Evolutionary conservation across 352 stramenopile species (phyloP).

Genomic region (Phytopythium kandeliae): DNA sequence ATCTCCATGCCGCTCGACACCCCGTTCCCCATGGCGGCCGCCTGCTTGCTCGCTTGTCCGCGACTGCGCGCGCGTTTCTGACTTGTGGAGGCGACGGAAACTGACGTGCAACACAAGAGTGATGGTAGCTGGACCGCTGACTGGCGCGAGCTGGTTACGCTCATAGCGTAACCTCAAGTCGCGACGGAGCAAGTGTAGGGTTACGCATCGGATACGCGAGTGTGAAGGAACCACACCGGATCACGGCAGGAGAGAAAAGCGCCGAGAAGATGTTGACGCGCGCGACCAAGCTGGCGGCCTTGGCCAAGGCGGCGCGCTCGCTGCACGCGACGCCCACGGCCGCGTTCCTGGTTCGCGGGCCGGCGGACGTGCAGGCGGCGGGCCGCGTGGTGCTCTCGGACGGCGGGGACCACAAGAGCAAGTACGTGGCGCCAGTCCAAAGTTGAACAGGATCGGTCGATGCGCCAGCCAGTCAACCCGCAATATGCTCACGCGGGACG

Average conservation of each 20-base stretch:
- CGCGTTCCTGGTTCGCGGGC: conserved; percentile 48
- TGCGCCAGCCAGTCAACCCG: too few species aligned
- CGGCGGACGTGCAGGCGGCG: conserved; percentile 37
- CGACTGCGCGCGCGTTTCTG: too few species aligned
- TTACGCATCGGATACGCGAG: too few species aligned
- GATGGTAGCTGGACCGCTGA: too few species aligned
- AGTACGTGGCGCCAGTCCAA: conserved; percentile 33
- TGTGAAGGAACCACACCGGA: too few species aligned
- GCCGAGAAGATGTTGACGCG: conserved; percentile 1
- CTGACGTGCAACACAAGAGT: too few species aligned
- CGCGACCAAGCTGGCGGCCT: background rate
- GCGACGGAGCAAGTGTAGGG: too few species aligned
- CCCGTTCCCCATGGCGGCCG: conserved; percentile 56
- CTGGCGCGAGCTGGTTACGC: too few species aligned
- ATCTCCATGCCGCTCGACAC: conserved; percentile 73
- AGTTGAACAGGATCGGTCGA: too few species aligned
- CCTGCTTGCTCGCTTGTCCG: background rate
- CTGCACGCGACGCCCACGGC: conserved; percentile 34
- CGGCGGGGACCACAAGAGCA: conserved; percentile 45
- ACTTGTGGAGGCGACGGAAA: too few species aligned
- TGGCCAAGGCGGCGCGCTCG: conserved; percentile 9
- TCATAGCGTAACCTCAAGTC: too few species aligned
- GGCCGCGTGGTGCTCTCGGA: conserved; percentile 33
- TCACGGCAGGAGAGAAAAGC: background rate
- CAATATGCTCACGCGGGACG: background rate